These are phyloP conservation scores for Globisporangium takayamanum DNA, from an alignment of 352 stramenopile genomes.

Conservation along the genomic window DNA sequence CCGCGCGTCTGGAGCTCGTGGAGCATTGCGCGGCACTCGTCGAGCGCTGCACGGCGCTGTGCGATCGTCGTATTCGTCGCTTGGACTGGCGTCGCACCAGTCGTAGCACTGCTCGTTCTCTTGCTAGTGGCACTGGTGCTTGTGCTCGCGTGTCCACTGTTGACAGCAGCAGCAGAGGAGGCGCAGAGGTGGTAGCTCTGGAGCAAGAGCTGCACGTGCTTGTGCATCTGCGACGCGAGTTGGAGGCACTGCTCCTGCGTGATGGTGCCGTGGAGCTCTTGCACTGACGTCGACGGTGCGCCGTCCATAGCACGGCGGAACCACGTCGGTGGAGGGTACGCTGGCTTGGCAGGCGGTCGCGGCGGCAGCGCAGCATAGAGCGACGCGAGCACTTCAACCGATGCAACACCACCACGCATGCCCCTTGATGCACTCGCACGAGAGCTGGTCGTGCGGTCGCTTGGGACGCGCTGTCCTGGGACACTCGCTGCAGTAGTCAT, in stretches of 20 bases:
- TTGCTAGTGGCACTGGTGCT: conserved; percentile 4
- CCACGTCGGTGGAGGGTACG: background rate
- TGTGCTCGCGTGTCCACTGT: no score
- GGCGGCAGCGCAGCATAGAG: background rate
- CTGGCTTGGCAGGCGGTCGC: background rate
- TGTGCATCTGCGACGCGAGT: conserved; percentile 84
- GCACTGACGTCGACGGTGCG: background rate
- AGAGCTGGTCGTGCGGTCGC: no score
- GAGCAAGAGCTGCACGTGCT: conserved; percentile 76
- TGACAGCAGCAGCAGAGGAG: no score
- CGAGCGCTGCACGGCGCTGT: background rate
- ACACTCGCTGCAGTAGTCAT: no score
- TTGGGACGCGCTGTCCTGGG: no score
- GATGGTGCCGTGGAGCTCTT: conserved; percentile 30
- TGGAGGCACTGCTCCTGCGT: conserved; percentile 72
- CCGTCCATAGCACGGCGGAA: conserved; percentile 1
- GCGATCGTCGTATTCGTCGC: background rate
- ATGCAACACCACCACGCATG: no score
- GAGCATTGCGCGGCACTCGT: conserved; percentile 32
- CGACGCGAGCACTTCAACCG: no score
- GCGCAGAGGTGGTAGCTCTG: conserved; percentile 54
- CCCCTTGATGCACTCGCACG: no score
- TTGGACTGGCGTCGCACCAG: conserved; percentile 16
- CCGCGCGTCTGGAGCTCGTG: conserved; percentile 56
- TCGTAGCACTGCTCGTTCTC: conserved; percentile 4